These are phyloP conservation scores for Saturnispora halmiae DNA, from an alignment of 805 yeast genomes.

Conservation along the genomic window DNA sequence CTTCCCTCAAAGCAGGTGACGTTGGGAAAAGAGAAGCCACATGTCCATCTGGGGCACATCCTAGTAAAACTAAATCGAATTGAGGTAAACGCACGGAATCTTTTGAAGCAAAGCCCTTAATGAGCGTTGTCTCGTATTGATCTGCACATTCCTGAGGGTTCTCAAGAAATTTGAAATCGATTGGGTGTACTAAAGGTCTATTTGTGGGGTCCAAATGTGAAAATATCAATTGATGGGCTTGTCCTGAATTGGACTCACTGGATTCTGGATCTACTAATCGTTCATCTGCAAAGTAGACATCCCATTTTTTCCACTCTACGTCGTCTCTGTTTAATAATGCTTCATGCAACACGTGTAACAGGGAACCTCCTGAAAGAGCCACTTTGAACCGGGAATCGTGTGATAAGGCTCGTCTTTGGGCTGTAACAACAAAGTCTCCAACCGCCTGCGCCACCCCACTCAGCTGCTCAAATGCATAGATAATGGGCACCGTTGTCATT, in stretches of 20 bases:
- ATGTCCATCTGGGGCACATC: slow-evolving; percentile 99
- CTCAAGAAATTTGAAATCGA: slow-evolving; percentile 63
- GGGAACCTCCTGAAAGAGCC: slow-evolving; percentile 89
- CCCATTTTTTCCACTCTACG: slow-evolving; percentile 91
- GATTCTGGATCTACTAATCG: slow-evolving; percentile 82
- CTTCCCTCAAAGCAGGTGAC: slow-evolving; percentile 80
- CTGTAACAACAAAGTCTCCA: slow-evolving; percentile 86
- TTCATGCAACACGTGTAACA: slow-evolving; percentile 76
- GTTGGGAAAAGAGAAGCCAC: slow-evolving; percentile 94
- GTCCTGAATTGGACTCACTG: slow-evolving; percentile 83
- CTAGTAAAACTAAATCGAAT: slow-evolving; percentile 83
- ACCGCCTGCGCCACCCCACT: slow-evolving; percentile 92
- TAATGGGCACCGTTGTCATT: slow-evolving; percentile 80
- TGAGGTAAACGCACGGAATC: slow-evolving; percentile 93
- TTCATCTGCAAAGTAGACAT: slow-evolving; percentile 92
- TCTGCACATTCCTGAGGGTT: slow-evolving; percentile 94
- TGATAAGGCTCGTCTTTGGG: slow-evolving; percentile 65
- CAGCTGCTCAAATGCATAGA: slow-evolving; percentile 86
- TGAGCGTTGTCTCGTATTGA: slow-evolving; percentile 75
- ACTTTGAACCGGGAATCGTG: slow-evolving; percentile 60
- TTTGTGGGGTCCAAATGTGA: slow-evolving; percentile 50
- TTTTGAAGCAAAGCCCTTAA: slow-evolving; percentile 88
- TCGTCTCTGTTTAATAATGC: slow-evolving; percentile 65
- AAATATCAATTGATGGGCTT: slow-evolving; percentile 71
- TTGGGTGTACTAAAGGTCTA: slow-evolving; percentile 70